phyloP scores from a whole-genome alignment of 495 filamentous ascomycete genomes.

The Penicillium cosmopolitanum region DNA sequence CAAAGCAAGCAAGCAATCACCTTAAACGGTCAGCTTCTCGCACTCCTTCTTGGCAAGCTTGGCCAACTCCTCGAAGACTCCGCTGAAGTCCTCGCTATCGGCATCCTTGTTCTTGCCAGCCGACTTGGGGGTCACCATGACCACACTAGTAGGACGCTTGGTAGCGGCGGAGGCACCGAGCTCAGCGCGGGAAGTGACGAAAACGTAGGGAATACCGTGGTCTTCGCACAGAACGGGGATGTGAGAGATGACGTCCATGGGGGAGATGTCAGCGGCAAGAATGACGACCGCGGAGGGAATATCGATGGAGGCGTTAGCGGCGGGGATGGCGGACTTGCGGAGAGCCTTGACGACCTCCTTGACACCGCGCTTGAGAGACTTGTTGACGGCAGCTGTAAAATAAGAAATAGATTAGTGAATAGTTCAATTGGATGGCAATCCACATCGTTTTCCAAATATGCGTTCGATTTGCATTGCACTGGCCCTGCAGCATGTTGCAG shows the following conservation, averaged over 20 bases:
- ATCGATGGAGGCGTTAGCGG: slow-evolving; percentile 52
- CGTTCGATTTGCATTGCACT: background rate
- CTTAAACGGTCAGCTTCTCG: slow-evolving; percentile 51
- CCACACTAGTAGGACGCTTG: slow-evolving; percentile 93
- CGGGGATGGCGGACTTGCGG: slow-evolving; percentile 74
- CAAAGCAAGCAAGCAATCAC: slow-evolving; percentile 28
- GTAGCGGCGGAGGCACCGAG: slow-evolving; percentile 89
- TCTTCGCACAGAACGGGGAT: slow-evolving; percentile 97
- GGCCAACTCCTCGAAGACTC: slow-evolving; percentile 70
- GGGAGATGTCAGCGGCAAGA: slow-evolving; percentile 94
- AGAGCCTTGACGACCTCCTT: slow-evolving; percentile 98
- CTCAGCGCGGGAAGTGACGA: slow-evolving; percentile 83
- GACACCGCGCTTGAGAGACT: slow-evolving; percentile 92
- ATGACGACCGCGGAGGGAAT: slow-evolving; percentile 76
- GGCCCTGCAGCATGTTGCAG: background rate
- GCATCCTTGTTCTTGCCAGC: slow-evolving; percentile 55
- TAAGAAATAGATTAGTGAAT: slow-evolving; percentile 24
- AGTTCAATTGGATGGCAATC: slow-evolving; percentile 2
- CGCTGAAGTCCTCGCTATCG: slow-evolving; percentile 68
- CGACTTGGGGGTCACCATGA: slow-evolving; percentile 74
- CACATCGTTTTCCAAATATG: background rate
- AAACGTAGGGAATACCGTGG: slow-evolving; percentile 93
- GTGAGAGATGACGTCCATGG: slow-evolving; percentile 96
- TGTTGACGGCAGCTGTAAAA: slow-evolving; percentile 79
- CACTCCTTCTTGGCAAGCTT: slow-evolving; percentile 75